Evolutionary conservation across 202 grass and related monocot species (phyloP), one percentile per base, ranked within the genome.

Genomic region (Panicum hallii): DNA sequence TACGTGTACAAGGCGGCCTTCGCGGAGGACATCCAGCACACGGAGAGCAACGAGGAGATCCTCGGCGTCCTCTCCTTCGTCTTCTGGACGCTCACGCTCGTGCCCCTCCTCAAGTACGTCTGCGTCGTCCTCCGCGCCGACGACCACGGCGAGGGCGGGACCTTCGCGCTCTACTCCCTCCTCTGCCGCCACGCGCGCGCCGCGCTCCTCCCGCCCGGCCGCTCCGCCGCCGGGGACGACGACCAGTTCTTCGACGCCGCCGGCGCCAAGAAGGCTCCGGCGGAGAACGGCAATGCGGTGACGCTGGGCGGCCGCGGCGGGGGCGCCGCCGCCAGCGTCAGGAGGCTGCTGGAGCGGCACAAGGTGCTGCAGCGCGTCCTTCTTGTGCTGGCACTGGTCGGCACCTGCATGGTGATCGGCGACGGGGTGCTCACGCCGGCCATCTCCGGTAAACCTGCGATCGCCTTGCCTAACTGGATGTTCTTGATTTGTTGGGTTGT

Each of bases 1-100:
- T 99, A 99, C 63, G 97, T 99, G 48, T 96, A 94, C 93, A 99
- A 99, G 85, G 92, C 89, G 75, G 91, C 97, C 53, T 99, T 96
- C 79, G 97, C 93, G 2, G 97, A 96, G 85, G 97, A 99, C 90
- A 99, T 99, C 77, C 90, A 99, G 68, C 97, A 99, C 93, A 90
- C 97, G 83, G 91, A 99, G 74, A 91, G 88, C 52, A 99, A 99
- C 75, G 97, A 96, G 71, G 97, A 99, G 90, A 99, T 99, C 87
- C 93, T 93, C 6, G 97, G 97, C 61, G 97, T 96, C 45, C 88
- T 99, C 66, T 99, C 93, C 84, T 96, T 99, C 86, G 92, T 99
- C 75, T 99, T 99, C 91, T 99, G 97, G 97, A 99, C 97, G 44
- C 90, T 99, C 82, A 99, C 97, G 16, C 90, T 99, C 70, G 84